Evolutionary conservation across 768 basidiomycete genomes (phyloP), one percentile per base, ranked within the genome.

Genomic region (Phanerodontia chrysosporium): DNA sequence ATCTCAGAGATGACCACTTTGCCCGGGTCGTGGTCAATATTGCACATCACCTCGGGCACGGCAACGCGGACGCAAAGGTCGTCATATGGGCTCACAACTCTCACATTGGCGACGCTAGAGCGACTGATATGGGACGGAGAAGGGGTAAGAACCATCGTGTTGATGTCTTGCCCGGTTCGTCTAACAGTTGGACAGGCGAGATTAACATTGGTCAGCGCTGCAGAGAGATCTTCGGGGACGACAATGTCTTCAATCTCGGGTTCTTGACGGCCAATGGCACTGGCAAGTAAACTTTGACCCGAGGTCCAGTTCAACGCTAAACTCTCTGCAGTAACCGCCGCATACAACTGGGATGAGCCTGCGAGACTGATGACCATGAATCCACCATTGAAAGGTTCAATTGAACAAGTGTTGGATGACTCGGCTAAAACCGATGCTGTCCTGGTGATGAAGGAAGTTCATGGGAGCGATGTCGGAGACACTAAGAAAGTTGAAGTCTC

Each of bases 71-170:
- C n/a, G 65, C 65, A 7, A 67, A 66, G 56, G 58, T 67, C 14
- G 63, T 71, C 1, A 65, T 71, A n/a, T 71, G 68, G 70, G 70
- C 69, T 12, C 70, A 72, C 55, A 72, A 68, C 59, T 70, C 69
- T 9, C 70, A 72, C 52, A 63, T 69, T 25, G 69, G 70, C 27
- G 70, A 72, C 27, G 69, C 69, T 14, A 53, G 70, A 22, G 66
- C 62, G 14, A 72, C 69, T 0, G 65, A 68, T 46, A 72, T 72
- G 68, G 69, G 69, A 5, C 55, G 60, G 25, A 55, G 58, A 42
- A 61, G 68, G 14, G 32, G 32, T 35, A 14, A 35, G 32, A 7
- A 55, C 62, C 63, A 57, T 45, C 12, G 35, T 21, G n/a, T 28
- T 42, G 29, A 16, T 28, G 22, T 29, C 3, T 24, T 14, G 6